phyloP scores from a whole-genome alignment of 2,329 filamentous ascomycete species.

The Metarhizium sp. region DNA sequence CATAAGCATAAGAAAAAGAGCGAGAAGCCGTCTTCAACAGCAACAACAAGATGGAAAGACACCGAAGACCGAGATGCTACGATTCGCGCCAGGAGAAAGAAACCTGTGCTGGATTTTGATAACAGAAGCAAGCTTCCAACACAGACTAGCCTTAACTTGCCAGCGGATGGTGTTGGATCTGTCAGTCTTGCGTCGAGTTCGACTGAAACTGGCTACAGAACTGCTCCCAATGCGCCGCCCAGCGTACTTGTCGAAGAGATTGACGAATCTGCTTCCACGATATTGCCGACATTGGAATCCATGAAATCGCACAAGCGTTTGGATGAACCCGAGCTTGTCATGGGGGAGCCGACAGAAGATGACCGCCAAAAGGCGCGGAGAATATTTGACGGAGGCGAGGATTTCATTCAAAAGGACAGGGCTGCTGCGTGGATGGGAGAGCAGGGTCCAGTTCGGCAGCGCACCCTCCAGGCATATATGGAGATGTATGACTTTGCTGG shows the following conservation, averaged over 20 bases:
- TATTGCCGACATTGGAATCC: conserved; percentile 19
- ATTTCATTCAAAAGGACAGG: conserved; percentile 67
- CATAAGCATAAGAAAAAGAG: conserved; percentile 4
- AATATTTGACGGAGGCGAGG: conserved; percentile 78
- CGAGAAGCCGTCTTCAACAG: neutral
- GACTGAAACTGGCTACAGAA: conserved; percentile 30
- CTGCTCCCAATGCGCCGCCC: conserved; percentile 31
- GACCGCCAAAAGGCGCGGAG: conserved; percentile 70
- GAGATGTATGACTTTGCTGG: conserved; percentile 79
- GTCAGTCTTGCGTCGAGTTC: conserved; percentile 25
- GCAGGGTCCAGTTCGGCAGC: conserved; percentile 48
- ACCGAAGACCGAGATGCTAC: conserved; percentile 18
- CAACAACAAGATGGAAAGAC: conserved; percentile 1
- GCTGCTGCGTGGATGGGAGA: conserved; percentile 88
- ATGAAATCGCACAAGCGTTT: conserved; percentile 31
- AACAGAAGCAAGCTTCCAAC: conserved; percentile 17
- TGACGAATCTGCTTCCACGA: conserved; percentile 29
- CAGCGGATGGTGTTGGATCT: conserved; percentile 28
- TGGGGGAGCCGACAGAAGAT: conserved; percentile 53
- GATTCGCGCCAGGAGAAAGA: conserved; percentile 17
- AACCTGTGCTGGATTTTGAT: conserved; percentile 11
- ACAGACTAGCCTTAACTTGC: conserved; percentile 20
- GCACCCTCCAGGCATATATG: conserved; percentile 72
- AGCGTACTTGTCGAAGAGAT: conserved; percentile 34
- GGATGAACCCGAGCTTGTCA: conserved; percentile 48